phyloP scores from a whole-genome alignment of 129 eudicot species.

The Tagetes erecta region DNA sequence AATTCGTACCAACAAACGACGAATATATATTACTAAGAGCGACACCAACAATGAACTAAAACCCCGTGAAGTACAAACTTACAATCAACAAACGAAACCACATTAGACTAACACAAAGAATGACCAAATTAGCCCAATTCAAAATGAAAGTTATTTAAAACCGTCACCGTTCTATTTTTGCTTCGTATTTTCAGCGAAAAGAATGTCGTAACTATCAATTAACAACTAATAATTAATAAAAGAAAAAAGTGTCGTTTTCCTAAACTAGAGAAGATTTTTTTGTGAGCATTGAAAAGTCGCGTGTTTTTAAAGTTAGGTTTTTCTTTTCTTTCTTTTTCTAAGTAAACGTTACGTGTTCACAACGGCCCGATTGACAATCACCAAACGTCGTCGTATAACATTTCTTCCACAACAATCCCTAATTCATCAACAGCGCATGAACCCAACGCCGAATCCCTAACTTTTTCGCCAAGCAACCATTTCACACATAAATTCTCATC shows the following conservation, averaged over 20 bases:
- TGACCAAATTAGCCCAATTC: too few relatives aligned
- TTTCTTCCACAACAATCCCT: constrained; percentile 30
- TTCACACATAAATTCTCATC: constrained; percentile 18
- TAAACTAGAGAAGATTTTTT: background rate
- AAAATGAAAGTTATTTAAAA: too few relatives aligned
- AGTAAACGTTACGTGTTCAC: background rate
- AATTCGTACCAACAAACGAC: too few relatives aligned
- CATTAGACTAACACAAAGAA: too few relatives aligned
- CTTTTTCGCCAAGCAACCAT: constrained; percentile 21
- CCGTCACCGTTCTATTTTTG: too few relatives aligned
- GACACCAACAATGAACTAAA: too few relatives aligned
- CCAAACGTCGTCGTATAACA: constrained; percentile 7
- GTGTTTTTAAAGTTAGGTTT: background rate
- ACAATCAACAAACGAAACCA: too few relatives aligned
- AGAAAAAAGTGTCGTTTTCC: background rate
- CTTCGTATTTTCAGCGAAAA: too few relatives aligned
- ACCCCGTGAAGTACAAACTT: too few relatives aligned
- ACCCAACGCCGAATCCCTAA: background rate
- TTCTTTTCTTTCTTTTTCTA: background rate
- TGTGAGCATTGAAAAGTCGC: background rate
- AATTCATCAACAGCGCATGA: constrained; percentile 2
- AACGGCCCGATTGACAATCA: background rate
- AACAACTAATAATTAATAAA: background rate
- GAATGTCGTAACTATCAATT: too few relatives aligned
- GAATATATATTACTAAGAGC: too few relatives aligned